These are phyloP conservation scores for Trichoderma arundinaceum DNA, from an alignment of 2,329 filamentous ascomycete genomes.

Conservation along the genomic window DNA sequence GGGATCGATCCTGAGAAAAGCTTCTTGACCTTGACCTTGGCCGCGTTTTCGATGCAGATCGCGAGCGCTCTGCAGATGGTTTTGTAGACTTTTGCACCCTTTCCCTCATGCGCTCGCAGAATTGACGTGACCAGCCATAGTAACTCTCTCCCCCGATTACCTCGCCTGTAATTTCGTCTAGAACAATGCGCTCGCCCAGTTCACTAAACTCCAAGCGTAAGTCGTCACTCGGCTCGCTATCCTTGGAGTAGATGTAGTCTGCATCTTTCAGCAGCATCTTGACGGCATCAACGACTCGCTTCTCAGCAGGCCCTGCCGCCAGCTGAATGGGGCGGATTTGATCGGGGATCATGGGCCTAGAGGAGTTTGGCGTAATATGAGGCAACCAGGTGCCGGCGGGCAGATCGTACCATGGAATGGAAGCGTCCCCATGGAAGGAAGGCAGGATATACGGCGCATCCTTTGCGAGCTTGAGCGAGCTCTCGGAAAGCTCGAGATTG, in stretches of 20 bases:
- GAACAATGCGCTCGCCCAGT: constrained; percentile 70
- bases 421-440: constrained; percentile 74
- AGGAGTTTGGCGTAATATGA: constrained; percentile 77
- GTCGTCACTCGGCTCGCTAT: constrained; percentile 54
- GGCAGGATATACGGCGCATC: constrained; percentile 74
- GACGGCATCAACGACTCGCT: constrained; percentile 69
- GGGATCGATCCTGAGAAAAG: constrained; percentile 40
- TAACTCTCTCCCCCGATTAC: constrained; percentile 73
- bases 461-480: constrained; percentile 53
- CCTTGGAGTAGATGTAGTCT: constrained; percentile 68
- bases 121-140: constrained; percentile 83
- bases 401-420: constrained; percentile 78
- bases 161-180: constrained; percentile 70
- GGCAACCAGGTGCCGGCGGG: constrained; percentile 83
- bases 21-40: constrained; percentile 43
- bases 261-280: constrained; percentile 72
- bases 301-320: constrained; percentile 69
- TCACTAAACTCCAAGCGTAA: constrained; percentile 70
- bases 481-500: constrained; percentile 35
- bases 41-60: constrained; percentile 41
- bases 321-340: constrained; percentile 76
- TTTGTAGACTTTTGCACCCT: constrained; percentile 47
- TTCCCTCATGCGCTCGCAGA: constrained; percentile 81
- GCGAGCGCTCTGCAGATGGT: constrained; percentile 44
- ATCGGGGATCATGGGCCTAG: constrained; percentile 72